Evolutionary conservation across 441 rosid species (phyloP).

Genomic region (Syzygium syzygioides): DNA sequence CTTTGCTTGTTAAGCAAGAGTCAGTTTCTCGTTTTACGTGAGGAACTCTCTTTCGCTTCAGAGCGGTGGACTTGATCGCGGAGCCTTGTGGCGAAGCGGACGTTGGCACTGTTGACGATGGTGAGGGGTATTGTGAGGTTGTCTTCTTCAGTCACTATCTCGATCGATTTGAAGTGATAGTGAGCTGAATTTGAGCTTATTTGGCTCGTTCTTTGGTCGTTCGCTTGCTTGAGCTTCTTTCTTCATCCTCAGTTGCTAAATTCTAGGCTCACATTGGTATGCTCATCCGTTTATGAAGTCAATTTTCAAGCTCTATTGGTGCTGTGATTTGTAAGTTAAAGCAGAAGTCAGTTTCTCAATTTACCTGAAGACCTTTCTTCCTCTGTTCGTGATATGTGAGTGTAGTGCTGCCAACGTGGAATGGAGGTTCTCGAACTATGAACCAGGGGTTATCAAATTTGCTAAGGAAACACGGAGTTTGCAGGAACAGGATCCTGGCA

Average conservation of each 20-base stretch:
- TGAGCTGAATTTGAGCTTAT: neutral
- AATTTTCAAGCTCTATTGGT: neutral
- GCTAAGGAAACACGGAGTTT: slow-evolving; percentile 24
- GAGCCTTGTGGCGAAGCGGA: slow-evolving; percentile 44
- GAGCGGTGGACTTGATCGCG: slow-evolving; percentile 44
- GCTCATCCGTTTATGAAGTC: neutral
- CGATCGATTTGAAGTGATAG: slow-evolving; percentile 13
- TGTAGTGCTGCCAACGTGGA: slow-evolving; percentile 29
- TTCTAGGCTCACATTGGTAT: neutral
- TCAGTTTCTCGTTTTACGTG: neutral
- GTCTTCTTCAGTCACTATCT: slow-evolving; percentile 55
- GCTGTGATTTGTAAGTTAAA: neutral
- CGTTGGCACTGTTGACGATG: slow-evolving; percentile 18
- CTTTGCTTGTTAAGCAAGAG: neutral
- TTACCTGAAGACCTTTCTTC: neutral
- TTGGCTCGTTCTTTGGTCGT: neutral
- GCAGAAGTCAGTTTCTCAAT: neutral
- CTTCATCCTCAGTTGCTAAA: neutral
- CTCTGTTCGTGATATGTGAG: neutral
- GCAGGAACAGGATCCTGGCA: slow-evolving; percentile 6
- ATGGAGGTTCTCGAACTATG: slow-evolving; percentile 56
- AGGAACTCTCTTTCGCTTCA: slow-evolving; percentile 23
- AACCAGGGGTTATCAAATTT: slow-evolving; percentile 50
- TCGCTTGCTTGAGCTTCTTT: neutral
- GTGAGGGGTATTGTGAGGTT: slow-evolving; percentile 20